Conservation (phyloP, 176 grass and related monocot genomes). For the Raddia guianensis region DNA sequence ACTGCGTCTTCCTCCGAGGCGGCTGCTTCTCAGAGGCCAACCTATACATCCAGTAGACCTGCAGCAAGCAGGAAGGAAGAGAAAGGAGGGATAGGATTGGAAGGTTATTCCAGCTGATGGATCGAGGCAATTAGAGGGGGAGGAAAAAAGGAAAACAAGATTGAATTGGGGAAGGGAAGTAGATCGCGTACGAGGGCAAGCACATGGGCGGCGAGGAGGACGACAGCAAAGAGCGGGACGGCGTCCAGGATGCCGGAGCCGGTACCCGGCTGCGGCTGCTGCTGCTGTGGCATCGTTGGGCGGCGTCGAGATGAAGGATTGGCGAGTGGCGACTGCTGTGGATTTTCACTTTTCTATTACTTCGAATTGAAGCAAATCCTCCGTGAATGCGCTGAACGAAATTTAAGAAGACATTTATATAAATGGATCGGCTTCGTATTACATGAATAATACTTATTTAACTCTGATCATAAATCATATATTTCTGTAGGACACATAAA, state of each 20-base stretch:
- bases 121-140: too few species aligned
- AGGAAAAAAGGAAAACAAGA: neutral
- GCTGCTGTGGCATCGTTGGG: slow-evolving; percentile 32
- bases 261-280: neutral
- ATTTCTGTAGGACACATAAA: too few species aligned
- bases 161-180: neutral
- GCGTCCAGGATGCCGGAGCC: slow-evolving; percentile 35
- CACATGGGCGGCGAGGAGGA: slow-evolving; percentile 49
- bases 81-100: neutral
- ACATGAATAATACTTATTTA: too few species aligned
- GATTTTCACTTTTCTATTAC: neutral
- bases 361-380: neutral
- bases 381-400: too few species aligned
- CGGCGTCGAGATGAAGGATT: neutral
- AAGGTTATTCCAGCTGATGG: neutral
- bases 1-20: slow-evolving; percentile 58
- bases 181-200: slow-evolving; percentile 40
- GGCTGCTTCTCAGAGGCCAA: slow-evolving; percentile 51
- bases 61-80: neutral
- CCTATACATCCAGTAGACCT: slow-evolving; percentile 74
- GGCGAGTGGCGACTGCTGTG: neutral
- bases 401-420: too few species aligned
- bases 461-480: too few species aligned
- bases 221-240: slow-evolving; percentile 44
- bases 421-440: too few species aligned